Conservation (phyloP, 345 rosid species). For the Brassica rapa region DNA sequence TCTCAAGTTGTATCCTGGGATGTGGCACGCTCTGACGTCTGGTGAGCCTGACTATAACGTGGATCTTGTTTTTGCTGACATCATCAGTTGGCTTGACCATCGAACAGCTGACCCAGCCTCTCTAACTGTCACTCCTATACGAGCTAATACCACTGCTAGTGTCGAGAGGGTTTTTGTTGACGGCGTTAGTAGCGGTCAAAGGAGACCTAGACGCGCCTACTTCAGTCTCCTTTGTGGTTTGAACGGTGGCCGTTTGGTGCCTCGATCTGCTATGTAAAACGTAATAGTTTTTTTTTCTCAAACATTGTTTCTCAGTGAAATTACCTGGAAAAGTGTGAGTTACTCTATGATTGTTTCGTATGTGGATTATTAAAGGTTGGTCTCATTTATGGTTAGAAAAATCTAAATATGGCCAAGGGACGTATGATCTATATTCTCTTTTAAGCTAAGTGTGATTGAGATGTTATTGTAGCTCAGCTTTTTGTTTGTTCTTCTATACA, state of each 20-base stretch:
- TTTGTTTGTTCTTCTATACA: no score
- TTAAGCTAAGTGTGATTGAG: no score
- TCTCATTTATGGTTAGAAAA: not conserved
- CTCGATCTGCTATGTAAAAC: constrained; percentile 57
- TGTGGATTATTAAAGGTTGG: not conserved
- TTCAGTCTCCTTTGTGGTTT: constrained; percentile 63
- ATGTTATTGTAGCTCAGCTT: no score
- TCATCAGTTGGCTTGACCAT: constrained; percentile 73
- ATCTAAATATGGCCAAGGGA: not conserved
- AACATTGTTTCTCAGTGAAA: not conserved
- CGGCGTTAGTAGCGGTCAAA: constrained; percentile 13
- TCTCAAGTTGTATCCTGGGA: constrained; percentile 77
- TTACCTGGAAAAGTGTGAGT: not conserved
- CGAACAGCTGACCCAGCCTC: constrained; percentile 42
- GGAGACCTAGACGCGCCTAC: constrained; percentile 22
- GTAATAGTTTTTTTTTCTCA: not conserved
- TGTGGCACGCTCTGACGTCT: constrained; percentile 94
- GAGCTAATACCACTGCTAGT: constrained; percentile 23
- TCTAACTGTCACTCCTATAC: constrained; percentile 45
- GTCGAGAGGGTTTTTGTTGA: constrained; percentile 1
- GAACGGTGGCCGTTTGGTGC: constrained; percentile 55
- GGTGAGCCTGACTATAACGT: constrained; percentile 87
- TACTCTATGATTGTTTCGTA: not conserved
- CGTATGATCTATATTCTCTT: not conserved
- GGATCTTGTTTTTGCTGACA: constrained; percentile 74